Evolutionary conservation across 139 green algal species (phyloP).

Genomic region (Zygnema circumcarinatum): DNA sequence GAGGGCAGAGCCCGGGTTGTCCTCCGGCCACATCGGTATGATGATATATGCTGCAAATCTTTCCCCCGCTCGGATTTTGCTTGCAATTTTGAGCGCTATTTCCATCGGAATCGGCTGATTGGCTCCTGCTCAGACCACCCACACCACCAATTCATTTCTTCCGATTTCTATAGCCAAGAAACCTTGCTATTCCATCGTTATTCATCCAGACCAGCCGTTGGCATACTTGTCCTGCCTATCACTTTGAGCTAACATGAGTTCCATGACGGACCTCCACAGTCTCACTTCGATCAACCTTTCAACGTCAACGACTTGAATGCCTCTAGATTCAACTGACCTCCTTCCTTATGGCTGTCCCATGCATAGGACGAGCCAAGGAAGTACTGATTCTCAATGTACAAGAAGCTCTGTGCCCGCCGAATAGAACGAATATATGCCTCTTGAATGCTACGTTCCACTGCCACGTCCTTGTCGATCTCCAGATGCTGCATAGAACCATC

Average conservation of each 20-base stretch:
- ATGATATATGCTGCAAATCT: conserved; percentile 68
- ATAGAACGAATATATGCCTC: conserved; percentile 70
- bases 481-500: conserved; percentile 5
- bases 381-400: conserved; percentile 81
- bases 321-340: not conserved
- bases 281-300: no score
- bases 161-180: no score
- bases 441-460: conserved; percentile 62
- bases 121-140: conserved; percentile 8
- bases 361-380: conserved; percentile 71
- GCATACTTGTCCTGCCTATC: no score
- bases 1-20: conserved; percentile 40
- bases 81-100: conserved; percentile 70
- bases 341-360: conserved; percentile 53
- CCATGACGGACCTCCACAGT: no score
- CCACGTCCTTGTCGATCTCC: conserved; percentile 50
- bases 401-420: conserved; percentile 67
- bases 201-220: no score
- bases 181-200: no score
- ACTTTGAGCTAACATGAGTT: no score
- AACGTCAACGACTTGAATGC: no score
- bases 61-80: conserved; percentile 70
- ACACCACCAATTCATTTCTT: no score
- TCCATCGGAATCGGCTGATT: conserved; percentile 67
- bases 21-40: conserved; percentile 71